Evolutionary conservation across 129 eudicot species (phyloP), one percentile per base, ranked within the genome.

Genomic region (Tagetes erecta): DNA sequence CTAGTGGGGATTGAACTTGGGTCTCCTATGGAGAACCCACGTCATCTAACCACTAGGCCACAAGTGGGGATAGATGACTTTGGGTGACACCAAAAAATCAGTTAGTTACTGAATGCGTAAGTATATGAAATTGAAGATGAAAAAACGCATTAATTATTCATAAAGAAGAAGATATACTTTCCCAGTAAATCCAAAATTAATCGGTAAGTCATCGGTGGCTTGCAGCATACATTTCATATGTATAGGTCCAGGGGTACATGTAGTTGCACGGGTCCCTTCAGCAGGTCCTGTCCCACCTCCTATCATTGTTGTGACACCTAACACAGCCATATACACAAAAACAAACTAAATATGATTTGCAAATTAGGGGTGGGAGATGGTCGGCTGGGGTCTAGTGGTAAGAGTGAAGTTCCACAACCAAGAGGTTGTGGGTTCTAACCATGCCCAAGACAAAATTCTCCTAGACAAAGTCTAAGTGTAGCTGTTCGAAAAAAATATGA

Each of bases 281-380:
- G 99, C 86, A 68, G 99, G 99, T 67, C 99, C 99, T 0, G 99
- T 94, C 66, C 99, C 99, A 73, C 99, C 99, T 80, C 99, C 99
- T 55, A 94, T 89, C 76, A 94, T 7, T n/a, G 99, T 94, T 36
- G 99, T 94, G 83, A 94, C 78, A 38, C 98, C 98, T 92, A 70
- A 76, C 5, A 79, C 69, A 41, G 45, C 40, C 9, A 80, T 50
- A 52, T 27, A 53, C 51, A 64, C 37, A 39, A 47, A 30, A 53
- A 68, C 47, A 20, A 40, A 69, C 49, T 46, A 62, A 35, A 44
- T 20, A 62, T 62, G 37, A 49, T 33, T 39, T 53, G 13, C 59
- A 69, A 68, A 33, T 20, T 20, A 20, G 27, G 27, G 27, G 27
- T 20, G 27, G 27, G 27, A 20, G 27, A 20, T 20, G 27, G 27